Evolutionary conservation across 106 monocot genomes (phyloP).

Genomic region (Dioscorea dumetorum): DNA sequence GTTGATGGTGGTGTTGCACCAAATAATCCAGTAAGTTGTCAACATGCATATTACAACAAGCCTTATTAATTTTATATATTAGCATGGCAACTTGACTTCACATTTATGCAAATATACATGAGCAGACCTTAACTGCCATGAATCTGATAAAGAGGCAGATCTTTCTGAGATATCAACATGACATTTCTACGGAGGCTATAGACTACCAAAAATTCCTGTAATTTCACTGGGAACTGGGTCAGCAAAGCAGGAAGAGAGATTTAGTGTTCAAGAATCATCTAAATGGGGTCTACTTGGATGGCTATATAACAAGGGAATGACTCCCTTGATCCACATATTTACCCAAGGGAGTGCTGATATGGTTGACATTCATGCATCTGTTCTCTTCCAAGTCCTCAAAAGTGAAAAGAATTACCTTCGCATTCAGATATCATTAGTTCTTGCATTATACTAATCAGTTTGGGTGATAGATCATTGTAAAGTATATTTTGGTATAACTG

Average conservation of each 20-base stretch:
- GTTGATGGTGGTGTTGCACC: constrained; percentile 1
- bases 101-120: not conserved
- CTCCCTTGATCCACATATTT: constrained; percentile 34
- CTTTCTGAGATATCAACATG: constrained; percentile 5
- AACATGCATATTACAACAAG: not conserved
- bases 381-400: constrained; percentile 29
- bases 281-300: constrained; percentile 39
- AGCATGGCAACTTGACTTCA: not conserved
- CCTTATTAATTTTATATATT: not conserved
- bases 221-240: constrained; percentile 30
- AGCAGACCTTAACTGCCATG: constrained; percentile 22
- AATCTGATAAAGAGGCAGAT: constrained; percentile 10
- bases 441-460: not conserved
- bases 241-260: constrained; percentile 21
- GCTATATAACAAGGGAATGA: constrained; percentile 14
- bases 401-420: constrained; percentile 25
- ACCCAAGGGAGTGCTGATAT: constrained; percentile 31
- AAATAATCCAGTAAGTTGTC: not conserved
- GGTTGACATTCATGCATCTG: constrained; percentile 38
- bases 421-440: constrained; percentile 25
- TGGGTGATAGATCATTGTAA: not conserved
- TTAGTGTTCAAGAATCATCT: constrained; percentile 11
- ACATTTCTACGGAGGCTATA: not conserved
- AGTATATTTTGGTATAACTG: not conserved
- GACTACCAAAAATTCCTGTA: constrained; percentile 28